Evolutionary conservation across 192 early-diverging fungal genomes (phyloP), one percentile per base, ranked within the genome.

Genomic region (Coemansia sp.): DNA sequence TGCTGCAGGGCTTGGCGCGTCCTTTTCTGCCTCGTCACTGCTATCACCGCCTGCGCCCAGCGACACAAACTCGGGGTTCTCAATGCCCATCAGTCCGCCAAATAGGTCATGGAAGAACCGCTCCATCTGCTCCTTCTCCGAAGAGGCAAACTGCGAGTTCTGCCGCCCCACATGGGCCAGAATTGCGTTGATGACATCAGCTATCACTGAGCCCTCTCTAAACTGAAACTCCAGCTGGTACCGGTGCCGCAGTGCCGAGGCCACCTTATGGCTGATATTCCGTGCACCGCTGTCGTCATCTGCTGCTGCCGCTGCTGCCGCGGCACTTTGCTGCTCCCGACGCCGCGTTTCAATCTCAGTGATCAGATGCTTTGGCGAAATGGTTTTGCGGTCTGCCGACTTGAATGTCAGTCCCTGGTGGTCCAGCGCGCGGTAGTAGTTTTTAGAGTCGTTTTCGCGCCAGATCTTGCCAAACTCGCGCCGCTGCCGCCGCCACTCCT

Each of bases 401-500:
- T 96, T 97, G 79, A 98, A 94, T 11, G 83, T 85, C 46, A 92
- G 84, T 5, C 93, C 92, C 70, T 96, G 92, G 66, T 98, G 90
- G 69, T 99, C 97, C 39, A 99, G 79, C 9, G 96, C 84, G 40
- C 91, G 92, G 67, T 92, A 91, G 74, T 87, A 98, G 81, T 96
- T 98, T 61, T 93, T 93, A 45, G 82, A 60, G 40, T 99, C 94
- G 31, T 87, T 79, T 58, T 98, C 95, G 17, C 93, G 87, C 97
- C 97, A 99, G 20, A 96, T 86, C 69, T 95, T 94, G 79, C 93
- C 91, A 85, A 87, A 94, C 53, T 96, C 93, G 48, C 93, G 88
- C 82, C 94, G 80, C 50, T 59, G 60, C 37, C 54, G 63, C 40
- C 60, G 58, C 94, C 94, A 98, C 64, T 98, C 95, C 71, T 99